Conservation (phyloP, 1,284 basidiomycete species). For the Neolentinus lepideus region DNA sequence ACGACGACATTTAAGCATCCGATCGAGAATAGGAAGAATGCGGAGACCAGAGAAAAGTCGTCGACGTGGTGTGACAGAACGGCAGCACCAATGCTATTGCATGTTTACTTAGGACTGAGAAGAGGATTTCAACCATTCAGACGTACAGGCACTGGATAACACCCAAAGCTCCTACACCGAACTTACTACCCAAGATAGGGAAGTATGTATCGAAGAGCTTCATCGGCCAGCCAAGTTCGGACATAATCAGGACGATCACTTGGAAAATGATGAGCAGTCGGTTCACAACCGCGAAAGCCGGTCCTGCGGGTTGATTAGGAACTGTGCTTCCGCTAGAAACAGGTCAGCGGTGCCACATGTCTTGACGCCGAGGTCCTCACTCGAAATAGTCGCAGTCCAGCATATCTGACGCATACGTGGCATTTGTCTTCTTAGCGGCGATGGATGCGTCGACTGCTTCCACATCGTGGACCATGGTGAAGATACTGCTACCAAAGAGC, state of each 20-base stretch:
- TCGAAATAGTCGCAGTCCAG: constrained; percentile 68
- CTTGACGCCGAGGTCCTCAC: constrained; percentile 24
- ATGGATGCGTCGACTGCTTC: constrained; percentile 66
- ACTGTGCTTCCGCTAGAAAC: constrained; percentile 60
- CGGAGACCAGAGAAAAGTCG: constrained; percentile 75
- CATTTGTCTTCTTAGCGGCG: constrained; percentile 27
- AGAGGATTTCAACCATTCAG: neutral
- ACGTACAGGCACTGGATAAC: constrained; percentile 74
- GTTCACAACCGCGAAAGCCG: constrained; percentile 82
- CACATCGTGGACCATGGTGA: constrained; percentile 75
- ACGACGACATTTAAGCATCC: constrained; percentile 79
- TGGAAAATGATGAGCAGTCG: constrained; percentile 78
- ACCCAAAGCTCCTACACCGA: constrained; percentile 78
- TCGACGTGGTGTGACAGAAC: constrained; percentile 78
- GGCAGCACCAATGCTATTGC: constrained; percentile 57
- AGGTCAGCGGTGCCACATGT: neutral
- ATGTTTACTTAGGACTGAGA: neutral
- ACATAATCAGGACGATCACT: constrained; percentile 60
- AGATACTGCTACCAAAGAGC: constrained; percentile 72
- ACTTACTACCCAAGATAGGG: constrained; percentile 79
- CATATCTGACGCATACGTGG: constrained; percentile 21
- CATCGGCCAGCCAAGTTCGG: constrained; percentile 64
- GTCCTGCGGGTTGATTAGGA: constrained; percentile 80
- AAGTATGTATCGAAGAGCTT: constrained; percentile 73
- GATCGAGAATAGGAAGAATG: constrained; percentile 82